phyloP scores from a whole-genome alignment of 441 rosid genomes.

The Adansonia madagascariensis region DNA sequence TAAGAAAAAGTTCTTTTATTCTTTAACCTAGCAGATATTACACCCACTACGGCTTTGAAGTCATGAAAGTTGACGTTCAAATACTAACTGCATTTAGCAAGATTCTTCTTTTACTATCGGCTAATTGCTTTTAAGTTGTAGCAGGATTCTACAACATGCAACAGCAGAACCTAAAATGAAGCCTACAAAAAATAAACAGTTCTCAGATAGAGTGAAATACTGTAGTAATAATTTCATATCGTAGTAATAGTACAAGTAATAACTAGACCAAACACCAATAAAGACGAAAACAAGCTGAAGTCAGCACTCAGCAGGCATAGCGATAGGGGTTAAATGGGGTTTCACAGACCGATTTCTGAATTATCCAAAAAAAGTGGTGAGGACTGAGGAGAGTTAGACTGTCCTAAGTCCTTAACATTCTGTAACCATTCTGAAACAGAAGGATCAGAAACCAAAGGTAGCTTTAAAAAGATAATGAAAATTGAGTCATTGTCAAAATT shows the following conservation, averaged over 20 bases:
- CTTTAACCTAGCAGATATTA: background rate
- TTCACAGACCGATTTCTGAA: background rate
- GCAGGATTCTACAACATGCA: background rate
- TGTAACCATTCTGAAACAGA: conserved; percentile 28
- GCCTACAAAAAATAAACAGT: conserved; percentile 5
- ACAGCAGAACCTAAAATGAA: conserved; percentile 12
- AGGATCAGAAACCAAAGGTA: conserved; percentile 23
- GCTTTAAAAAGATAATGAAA: conserved; percentile 27
- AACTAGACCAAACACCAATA: conserved; percentile 12
- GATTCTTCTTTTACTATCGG: background rate
- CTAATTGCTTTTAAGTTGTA: background rate
- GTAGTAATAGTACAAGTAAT: background rate
- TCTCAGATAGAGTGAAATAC: background rate
- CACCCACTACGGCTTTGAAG: background rate
- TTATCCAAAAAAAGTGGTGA: background rate
- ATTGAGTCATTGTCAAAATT: conserved; percentile 24
- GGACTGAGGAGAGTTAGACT: background rate
- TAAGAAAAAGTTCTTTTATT: no score
- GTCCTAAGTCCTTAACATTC: conserved; percentile 34
- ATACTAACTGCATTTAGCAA: background rate
- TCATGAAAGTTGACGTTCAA: background rate
- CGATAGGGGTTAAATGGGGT: conserved; percentile 9
- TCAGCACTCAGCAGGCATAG: conserved; percentile 37
- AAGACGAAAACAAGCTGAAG: conserved; percentile 35
- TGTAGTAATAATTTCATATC: background rate